Evolutionary conservation across 768 basidiomycete species (phyloP).

Genomic region (Kwoniella sp.): DNA sequence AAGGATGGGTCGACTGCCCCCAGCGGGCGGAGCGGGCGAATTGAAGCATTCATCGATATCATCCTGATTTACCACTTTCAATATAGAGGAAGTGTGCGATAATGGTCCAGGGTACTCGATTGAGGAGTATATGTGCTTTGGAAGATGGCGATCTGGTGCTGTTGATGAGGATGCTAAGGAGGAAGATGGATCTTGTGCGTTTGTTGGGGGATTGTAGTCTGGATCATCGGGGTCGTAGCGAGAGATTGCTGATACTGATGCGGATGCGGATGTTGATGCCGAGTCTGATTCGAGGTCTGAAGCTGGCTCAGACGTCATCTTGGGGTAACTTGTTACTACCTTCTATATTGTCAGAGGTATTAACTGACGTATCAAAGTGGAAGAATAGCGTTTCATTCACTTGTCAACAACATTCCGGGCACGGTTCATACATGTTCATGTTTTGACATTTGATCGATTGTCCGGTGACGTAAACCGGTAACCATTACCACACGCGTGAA

Average conservation of each 20-base stretch:
- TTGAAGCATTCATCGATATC: constrained; percentile 74
- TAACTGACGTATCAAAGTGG: no score
- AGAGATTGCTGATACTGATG: no score
- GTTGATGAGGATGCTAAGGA: constrained; percentile 16
- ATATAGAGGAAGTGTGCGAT: constrained; percentile 63
- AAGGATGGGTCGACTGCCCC: constrained; percentile 59
- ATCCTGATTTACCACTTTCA: constrained; percentile 66
- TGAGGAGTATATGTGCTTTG: constrained; percentile 66
- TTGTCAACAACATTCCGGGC: no score
- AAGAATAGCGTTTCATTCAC: no score
- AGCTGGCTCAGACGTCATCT: not conserved
- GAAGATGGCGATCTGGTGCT: constrained; percentile 40
- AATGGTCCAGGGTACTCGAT: constrained; percentile 92
- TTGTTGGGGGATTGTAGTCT: not conserved
- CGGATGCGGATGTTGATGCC: no score
- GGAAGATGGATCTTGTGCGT: not conserved
- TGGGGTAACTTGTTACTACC: not conserved
- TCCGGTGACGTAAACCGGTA: no score
- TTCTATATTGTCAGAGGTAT: no score
- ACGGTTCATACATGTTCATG: no score
- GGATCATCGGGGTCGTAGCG: not conserved
- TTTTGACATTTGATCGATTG: no score
- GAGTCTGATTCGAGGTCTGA: not conserved
- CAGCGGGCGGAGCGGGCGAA: constrained; percentile 15
- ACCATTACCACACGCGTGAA: not conserved